Evolutionary conservation across 768 basidiomycete species (phyloP), one percentile per base, ranked within the genome.

Genomic region (Pleurotus giganteus): DNA sequence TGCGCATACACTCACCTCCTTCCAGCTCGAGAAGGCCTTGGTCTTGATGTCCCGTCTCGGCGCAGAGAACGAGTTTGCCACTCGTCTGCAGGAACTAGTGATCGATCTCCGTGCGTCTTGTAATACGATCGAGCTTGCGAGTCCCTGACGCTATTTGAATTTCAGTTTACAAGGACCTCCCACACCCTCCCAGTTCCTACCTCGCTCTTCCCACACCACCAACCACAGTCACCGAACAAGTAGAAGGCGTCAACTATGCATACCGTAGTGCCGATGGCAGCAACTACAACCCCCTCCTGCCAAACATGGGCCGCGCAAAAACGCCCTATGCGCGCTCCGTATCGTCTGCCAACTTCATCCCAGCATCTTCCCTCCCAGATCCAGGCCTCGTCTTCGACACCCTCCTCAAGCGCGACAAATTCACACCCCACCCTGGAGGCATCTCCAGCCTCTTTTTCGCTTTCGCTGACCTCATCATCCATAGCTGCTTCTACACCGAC

Each of bases 361-460:
- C 82, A 0, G 66, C 64, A 19, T 64, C 74, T 15, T 68, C 74
- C 8, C 77, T 90, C 42, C 89, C 89, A 1, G 84, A 88, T 58
- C 69, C 89, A 15, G 80, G 76, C 3, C 66, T 87, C 5, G 76
- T 93, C 4, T 93, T 91, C 57, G 89, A 93, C 61, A 75, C 77
- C 1, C 81, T 93, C 12, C 72, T 93, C 36, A 66, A 77, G 17
- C 72, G 79, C 23, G 73, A 76, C 23, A 64, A 74, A 51, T 84
- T 81, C 58, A 61, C 63, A 17, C 67, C 73, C 7, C 86, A 88
- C 65, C 86, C 86, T 3, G 82, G 79, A 3, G 89, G 89, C 17
- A 78, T 91, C 42, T 88, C 85, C 12, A 79, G 81, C 56, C 70
- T 88, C 17, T 87, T 91, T 70, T 92, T 91, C 60, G 86, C 89